These are phyloP conservation scores for Magnaporthiopsis rhizophila DNA, from an alignment of 2,329 filamentous ascomycete species.

Conservation along the genomic window DNA sequence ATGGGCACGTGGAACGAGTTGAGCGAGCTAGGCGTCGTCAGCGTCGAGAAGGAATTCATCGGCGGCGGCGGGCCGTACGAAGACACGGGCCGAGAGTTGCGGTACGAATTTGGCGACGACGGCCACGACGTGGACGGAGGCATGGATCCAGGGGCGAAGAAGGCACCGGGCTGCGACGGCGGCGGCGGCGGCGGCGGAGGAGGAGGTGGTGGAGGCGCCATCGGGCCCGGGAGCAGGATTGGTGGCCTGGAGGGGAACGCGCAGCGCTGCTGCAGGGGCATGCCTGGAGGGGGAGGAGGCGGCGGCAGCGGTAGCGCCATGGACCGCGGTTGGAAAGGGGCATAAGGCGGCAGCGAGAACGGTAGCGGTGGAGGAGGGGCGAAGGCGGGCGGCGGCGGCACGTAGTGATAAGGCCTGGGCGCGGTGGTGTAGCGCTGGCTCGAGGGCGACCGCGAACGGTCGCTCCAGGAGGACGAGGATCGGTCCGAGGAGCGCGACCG, in stretches of 20 bases:
- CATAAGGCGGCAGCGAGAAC: not conserved
- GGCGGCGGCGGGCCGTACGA: slow-evolving; percentile 3
- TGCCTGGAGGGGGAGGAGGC: not conserved
- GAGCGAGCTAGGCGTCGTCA: slow-evolving; percentile 7
- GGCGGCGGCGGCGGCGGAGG: not conserved
- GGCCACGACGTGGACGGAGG: slow-evolving; percentile 4
- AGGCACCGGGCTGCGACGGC: not conserved
- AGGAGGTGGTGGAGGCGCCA: not conserved
- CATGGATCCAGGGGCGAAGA: not conserved
- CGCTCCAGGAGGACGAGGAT: not conserved
- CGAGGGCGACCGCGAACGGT: not conserved
- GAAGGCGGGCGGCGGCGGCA: not conserved
- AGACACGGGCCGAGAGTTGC: not conserved
- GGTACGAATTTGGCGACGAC: not conserved
- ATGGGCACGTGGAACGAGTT: slow-evolving; percentile 5
- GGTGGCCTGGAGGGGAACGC: not conserved
- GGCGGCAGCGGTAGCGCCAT: not conserved
- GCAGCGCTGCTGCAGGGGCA: not conserved
- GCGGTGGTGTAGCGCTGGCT: not conserved
- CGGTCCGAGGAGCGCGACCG: not conserved
- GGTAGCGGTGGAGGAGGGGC: not conserved
- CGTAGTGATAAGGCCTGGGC: not conserved
- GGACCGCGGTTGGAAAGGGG: not conserved
- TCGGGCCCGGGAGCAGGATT: not conserved
- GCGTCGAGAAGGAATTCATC: not conserved